Conservation (phyloP, 768 basidiomycete species). For the Xerocomellus dryophilus region DNA sequence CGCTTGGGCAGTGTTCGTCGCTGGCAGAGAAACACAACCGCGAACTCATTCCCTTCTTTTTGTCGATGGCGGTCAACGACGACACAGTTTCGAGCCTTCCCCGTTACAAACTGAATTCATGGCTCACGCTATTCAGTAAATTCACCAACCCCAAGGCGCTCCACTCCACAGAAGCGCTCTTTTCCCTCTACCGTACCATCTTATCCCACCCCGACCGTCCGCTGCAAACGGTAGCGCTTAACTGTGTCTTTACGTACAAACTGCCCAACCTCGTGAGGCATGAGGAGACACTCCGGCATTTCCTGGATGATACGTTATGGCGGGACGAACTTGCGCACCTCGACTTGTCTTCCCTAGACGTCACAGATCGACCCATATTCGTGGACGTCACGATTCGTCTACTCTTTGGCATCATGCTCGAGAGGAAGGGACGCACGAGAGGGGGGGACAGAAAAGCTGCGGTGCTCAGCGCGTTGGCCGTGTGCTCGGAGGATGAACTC, state of each 20-base stretch:
- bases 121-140: conserved; percentile 85
- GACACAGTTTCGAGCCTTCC: conserved; percentile 42
- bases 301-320: conserved; percentile 86
- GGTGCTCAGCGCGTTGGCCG: conserved; percentile 65
- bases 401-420: conserved; percentile 85
- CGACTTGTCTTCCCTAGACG: conserved; percentile 56
- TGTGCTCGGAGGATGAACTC: conserved; percentile 73
- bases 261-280: conserved; percentile 49
- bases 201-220: conserved; percentile 82
- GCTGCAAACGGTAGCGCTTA: conserved; percentile 71
- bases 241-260: conserved; percentile 83
- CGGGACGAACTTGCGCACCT: conserved; percentile 82
- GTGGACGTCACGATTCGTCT: conserved; percentile 71
- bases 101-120: conserved; percentile 63
- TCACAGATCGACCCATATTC: conserved; percentile 57
- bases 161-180: conserved; percentile 62
- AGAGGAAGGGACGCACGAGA: conserved; percentile 64
- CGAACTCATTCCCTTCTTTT: conserved; percentile 82
- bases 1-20: conserved; percentile 64
- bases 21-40: conserved; percentile 87
- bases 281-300: conserved; percentile 59
- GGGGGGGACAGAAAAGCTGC: conserved; percentile 70
- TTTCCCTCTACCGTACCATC: conserved; percentile 62
- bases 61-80: conserved; percentile 41
- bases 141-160: conserved; percentile 92